Evolutionary conservation across 345 rosid genomes (phyloP).

Genomic region (Carallia brachiata): DNA sequence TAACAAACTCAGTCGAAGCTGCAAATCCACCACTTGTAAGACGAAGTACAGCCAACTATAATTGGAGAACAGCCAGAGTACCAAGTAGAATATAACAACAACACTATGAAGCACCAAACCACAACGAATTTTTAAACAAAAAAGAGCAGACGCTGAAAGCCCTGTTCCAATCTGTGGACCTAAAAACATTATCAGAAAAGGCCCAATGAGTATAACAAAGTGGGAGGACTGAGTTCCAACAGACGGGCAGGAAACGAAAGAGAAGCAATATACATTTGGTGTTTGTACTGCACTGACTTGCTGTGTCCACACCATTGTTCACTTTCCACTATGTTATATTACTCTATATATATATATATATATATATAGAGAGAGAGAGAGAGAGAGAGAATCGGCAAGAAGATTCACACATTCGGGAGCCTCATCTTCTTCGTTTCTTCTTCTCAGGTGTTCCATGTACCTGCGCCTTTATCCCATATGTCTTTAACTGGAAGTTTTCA

Average conservation of each 20-base stretch:
- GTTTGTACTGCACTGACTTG: not conserved
- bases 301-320: not conserved
- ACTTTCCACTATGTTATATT: not conserved
- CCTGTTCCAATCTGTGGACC: too few relatives aligned
- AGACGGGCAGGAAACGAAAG: not conserved
- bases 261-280: not conserved
- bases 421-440: slow-evolving; percentile 65
- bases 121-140: too few relatives aligned
- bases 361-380: not conserved
- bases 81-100: too few relatives aligned
- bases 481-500: slow-evolving; percentile 85
- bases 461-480: slow-evolving; percentile 83
- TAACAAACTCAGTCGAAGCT: too few relatives aligned
- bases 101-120: too few relatives aligned
- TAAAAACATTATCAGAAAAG: too few relatives aligned
- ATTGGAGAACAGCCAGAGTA: too few relatives aligned
- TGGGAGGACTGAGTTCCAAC: too few relatives aligned
- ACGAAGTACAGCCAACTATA: too few relatives aligned
- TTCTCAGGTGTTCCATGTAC: slow-evolving; percentile 87
- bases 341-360: not conserved
- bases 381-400: not conserved
- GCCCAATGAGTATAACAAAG: too few relatives aligned
- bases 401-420: not conserved
- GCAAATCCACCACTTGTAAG: too few relatives aligned
- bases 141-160: too few relatives aligned